Conservation (phyloP, 305 asterid species). For the Euphrasia arctica region DNA sequence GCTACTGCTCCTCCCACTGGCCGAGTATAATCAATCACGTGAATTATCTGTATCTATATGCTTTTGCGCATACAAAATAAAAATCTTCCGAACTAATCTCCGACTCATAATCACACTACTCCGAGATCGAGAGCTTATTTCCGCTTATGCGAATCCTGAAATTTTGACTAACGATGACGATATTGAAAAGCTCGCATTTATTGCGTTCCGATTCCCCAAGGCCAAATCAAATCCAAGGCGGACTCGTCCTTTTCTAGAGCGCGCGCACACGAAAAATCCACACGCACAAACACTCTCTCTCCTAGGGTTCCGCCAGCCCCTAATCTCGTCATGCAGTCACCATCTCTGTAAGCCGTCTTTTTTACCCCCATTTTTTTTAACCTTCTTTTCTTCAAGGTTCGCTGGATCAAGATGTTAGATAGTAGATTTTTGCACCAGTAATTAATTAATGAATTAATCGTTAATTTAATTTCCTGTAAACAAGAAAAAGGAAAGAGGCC, state of each 20-base stretch:
- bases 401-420: conserved; percentile 25
- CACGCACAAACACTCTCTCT: conserved; percentile 9
- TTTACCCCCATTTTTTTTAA: not conserved
- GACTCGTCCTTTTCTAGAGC: not conserved
- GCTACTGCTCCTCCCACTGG: no score
- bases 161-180: not conserved
- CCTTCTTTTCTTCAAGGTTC: not conserved
- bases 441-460: not conserved
- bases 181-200: conserved; percentile 30
- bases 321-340: conserved; percentile 7
- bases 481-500: not conserved
- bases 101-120: not conserved
- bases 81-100: not conserved
- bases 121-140: not conserved
- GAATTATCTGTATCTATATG: not conserved
- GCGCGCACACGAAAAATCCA: conserved; percentile 10
- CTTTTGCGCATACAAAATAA: not conserved
- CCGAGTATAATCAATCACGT: no score
- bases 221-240: not conserved
- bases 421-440: not conserved
- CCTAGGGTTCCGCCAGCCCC: conserved; percentile 28
- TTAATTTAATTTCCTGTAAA: no score
- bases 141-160: not conserved
- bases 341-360: conserved; percentile 30
- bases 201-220: conserved; percentile 12